These are phyloP conservation scores for Hortiboletus flavorubellus DNA, from an alignment of 768 basidiomycete species.

Conservation along the genomic window DNA sequence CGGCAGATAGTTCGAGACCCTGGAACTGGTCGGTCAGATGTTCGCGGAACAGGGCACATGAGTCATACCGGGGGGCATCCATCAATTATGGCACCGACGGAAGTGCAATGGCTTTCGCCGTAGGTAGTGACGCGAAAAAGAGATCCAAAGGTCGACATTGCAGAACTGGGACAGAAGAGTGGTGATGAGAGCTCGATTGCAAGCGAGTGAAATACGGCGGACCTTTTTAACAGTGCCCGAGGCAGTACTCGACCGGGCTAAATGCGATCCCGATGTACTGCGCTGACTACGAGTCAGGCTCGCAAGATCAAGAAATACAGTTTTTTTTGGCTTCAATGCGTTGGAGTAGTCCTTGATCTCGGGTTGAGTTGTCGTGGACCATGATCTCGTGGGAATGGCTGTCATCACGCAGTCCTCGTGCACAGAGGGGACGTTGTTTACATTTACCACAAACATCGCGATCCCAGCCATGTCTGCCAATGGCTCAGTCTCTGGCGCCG, in stretches of 20 bases:
- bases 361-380: too few species aligned
- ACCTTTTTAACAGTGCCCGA: slow-evolving; percentile 23
- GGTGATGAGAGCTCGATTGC: slow-evolving; percentile 10
- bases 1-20: slow-evolving; percentile 77
- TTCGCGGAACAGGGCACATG: slow-evolving; percentile 4
- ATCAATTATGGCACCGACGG: slow-evolving; percentile 96
- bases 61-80: slow-evolving; percentile 88
- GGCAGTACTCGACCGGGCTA: slow-evolving; percentile 25
- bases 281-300: not conserved
- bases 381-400: slow-evolving; percentile 21
- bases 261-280: slow-evolving; percentile 6
- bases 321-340: not conserved
- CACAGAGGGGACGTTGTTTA: slow-evolving; percentile 1
- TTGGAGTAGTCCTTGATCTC: too few species aligned
- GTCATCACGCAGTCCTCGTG: too few species aligned
- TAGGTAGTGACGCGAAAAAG: slow-evolving; percentile 95
- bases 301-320: not conserved
- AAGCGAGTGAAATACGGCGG: not conserved
- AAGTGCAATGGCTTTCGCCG: slow-evolving; percentile 96
- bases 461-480: slow-evolving; percentile 22
- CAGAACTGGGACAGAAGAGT: not conserved
- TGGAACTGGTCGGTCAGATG: slow-evolving; percentile 32
- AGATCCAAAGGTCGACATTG: slow-evolving; percentile 91
- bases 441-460: slow-evolving; percentile 4
- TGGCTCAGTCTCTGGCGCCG: slow-evolving; percentile 17